Percentiles rank a stretch among this genome's conserved stretches.
Evolutionary conservation across 2,329 filamentous ascomycete genomes (phyloP).

Genomic region (Sphaerulina populicola): DNA sequence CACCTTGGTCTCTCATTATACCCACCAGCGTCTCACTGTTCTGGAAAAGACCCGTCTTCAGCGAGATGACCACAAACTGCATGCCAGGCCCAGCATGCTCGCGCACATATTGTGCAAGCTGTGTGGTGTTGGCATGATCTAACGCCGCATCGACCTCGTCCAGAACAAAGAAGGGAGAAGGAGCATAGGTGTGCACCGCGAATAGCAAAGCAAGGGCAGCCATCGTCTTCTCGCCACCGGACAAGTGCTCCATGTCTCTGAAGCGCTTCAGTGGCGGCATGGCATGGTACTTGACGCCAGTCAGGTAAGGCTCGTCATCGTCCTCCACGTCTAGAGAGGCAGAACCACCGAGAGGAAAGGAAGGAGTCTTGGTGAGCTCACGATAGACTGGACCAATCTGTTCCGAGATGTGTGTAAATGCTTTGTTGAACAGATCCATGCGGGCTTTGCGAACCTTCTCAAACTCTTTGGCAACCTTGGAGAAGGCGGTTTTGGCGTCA

Average conservation of each 20-base stretch:
- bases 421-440: constrained; percentile 87
- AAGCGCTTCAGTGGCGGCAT: constrained; percentile 98
- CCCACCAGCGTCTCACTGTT: constrained; percentile 92
- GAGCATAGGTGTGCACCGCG: constrained; percentile 92
- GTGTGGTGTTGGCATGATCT: constrained; percentile 94
- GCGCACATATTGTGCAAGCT: constrained; percentile 91
- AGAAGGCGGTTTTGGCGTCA: constrained; percentile 65
- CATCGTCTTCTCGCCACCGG: constrained; percentile 97
- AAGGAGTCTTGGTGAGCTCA: constrained; percentile 79
- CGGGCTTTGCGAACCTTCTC: constrained; percentile 72
- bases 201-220: constrained; percentile 93
- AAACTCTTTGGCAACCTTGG: constrained; percentile 72
- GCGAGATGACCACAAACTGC: constrained; percentile 97
- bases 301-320: constrained; percentile 89
- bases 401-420: constrained; percentile 88
- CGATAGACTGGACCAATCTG: constrained; percentile 92
- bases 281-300: constrained; percentile 94
- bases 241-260: constrained; percentile 97
- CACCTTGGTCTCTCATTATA: constrained; percentile 88
- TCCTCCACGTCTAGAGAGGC: constrained; percentile 91
- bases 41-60: constrained; percentile 94
- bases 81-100: constrained; percentile 93
- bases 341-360: constrained; percentile 86
- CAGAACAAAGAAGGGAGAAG: constrained; percentile 92
- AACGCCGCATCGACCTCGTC: constrained; percentile 96